Evolutionary conservation across 768 basidiomycete species (phyloP), one percentile per base, ranked within the genome.

Genomic region (Russula emetica): DNA sequence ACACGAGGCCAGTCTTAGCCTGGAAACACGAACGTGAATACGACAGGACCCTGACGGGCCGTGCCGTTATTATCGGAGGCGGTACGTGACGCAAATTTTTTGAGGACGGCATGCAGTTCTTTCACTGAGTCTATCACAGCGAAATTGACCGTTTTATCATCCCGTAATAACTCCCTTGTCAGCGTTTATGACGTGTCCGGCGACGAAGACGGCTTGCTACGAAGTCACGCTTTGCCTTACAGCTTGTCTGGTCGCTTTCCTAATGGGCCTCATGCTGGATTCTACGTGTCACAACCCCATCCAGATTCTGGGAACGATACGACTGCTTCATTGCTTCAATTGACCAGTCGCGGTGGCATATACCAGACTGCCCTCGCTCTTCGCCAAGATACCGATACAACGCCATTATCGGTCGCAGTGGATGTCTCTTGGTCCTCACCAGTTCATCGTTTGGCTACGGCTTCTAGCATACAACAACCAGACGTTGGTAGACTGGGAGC

Each of bases 121-220:
- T 0, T 20, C 40, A n/a, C 52, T 64, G 16, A 63, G 51, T 7
- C 45, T 20, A 20, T 13, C 24, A 26, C 54, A 88, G 87, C 72
- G 1, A 74, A 78, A 1, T 47, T 82, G 7, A 85, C 86, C 0
- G 71, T 88, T 32, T 72, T 91, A 34, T 82, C 81, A 1, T 88
- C 90, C 4, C 79, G 79, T 3, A 80, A 75, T 60, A 88, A 85
- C 66, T 75, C 76, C 18, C 70, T 90, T 40, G 73, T 86, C 16
- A 83, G 85, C 2, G 69, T 87, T 4, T 92, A 91, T 66, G 85
- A 88, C 69, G 80, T 87, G 26, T 78, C 79, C 42, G 76, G 74
- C 32, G 69, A 76, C 6, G 62, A 73, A 18, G 78, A 77, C 28
- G 67, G 70, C 22, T 76, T 82, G 28, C 63, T 84, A n/a, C 80